Evolutionary conservation across 23 red algal genomes (phyloP), one percentile per base, ranked within the genome.

Genomic region (Gracilariopsis chorda): DNA sequence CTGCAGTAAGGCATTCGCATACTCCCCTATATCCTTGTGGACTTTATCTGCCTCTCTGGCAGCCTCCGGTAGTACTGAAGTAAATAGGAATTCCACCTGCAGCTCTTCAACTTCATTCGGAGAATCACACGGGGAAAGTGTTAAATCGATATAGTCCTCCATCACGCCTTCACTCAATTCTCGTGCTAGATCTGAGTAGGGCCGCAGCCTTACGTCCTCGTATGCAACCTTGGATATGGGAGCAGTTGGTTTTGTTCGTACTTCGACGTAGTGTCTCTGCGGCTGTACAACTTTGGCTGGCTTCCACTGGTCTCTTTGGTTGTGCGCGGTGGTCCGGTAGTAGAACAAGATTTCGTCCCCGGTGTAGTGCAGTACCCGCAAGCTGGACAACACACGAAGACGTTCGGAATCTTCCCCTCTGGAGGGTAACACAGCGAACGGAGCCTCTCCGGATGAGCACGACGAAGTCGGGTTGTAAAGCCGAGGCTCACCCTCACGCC

Each of bases 271-370:
- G 19, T 7, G 55, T 5, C 8, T 7, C 5, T 12, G 8, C 30
- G 55, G n/a, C 19, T 60, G 21, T 7, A 60, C n/a, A n/a, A n/a
- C n/a, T n/a, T n/a, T n/a, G n/a, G n/a, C n/a, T n/a, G n/a, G n/a
- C n/a, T n/a, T n/a, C 19, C 55, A 60, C 55, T 60, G n/a, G 55
- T 60, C 55, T 5, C n/a, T 19, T 7, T 12, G n/a, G 55, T 67
- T 86, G 12, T 67, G n/a, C 42, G 37, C 48, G 19, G 63, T 86
- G 13, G 25, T 69, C 5, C 48, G 17, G 35, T 49, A 86, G n/a
- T 46, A 86, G 42, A 86, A 52, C 4, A 43, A 63, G 23, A 86
- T 27, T 3, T 67, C 60, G 51, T 72, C 61, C n/a, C n/a, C n/a
- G n/a, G n/a, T n/a, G n/a, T n/a, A n/a, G n/a, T n/a, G n/a, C n/a